A percentile compares a stretch with the other conserved stretches of the same genome.
phyloP scores from a whole-genome alignment of 345 rosid species.

The Stellera chamaejasme region DNA sequence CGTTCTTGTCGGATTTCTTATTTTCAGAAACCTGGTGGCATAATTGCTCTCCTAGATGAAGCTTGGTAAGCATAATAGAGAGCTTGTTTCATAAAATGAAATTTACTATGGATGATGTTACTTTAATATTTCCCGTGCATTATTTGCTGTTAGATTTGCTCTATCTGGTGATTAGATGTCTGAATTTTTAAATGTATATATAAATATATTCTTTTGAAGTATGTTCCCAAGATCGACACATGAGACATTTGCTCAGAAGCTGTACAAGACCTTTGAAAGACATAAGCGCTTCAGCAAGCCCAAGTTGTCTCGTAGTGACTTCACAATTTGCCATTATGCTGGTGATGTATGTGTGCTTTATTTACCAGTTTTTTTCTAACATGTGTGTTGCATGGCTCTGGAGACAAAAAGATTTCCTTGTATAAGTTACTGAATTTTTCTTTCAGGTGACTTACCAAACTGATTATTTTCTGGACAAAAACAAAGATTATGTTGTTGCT shows the following conservation, averaged over 20 bases:
- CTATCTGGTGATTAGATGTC: constrained; percentile 15
- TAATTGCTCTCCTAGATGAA: constrained; percentile 96
- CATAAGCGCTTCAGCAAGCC: constrained; percentile 94
- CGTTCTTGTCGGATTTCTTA: neutral
- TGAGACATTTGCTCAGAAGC: constrained; percentile 97
- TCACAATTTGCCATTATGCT: constrained; percentile 96
- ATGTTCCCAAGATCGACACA: constrained; percentile 99
- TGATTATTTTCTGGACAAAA: constrained; percentile 90
- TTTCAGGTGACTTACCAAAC: constrained; percentile 96
- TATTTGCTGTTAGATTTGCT: constrained; percentile 3
- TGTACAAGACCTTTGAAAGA: constrained; percentile 90
- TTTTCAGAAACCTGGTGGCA: constrained; percentile 99
- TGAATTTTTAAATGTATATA: constrained; percentile 16
- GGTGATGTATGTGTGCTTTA: constrained; percentile 73
- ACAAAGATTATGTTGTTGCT: constrained; percentile 97
- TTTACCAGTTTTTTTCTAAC: constrained; percentile 4
- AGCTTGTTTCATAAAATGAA: too few relatives aligned
- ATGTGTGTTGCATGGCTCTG: constrained; percentile 8
- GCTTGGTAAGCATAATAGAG: constrained; percentile 65
- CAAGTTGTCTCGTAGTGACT: constrained; percentile 89
- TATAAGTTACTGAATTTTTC: constrained; percentile 12
- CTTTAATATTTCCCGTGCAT: too few relatives aligned
- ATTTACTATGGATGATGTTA: too few relatives aligned
- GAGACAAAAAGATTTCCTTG: constrained; percentile 1
- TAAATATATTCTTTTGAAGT: constrained; percentile 23